phyloP scores from a whole-genome alignment of 352 stramenopile genomes.

The Globisporangium irregulare region DNA sequence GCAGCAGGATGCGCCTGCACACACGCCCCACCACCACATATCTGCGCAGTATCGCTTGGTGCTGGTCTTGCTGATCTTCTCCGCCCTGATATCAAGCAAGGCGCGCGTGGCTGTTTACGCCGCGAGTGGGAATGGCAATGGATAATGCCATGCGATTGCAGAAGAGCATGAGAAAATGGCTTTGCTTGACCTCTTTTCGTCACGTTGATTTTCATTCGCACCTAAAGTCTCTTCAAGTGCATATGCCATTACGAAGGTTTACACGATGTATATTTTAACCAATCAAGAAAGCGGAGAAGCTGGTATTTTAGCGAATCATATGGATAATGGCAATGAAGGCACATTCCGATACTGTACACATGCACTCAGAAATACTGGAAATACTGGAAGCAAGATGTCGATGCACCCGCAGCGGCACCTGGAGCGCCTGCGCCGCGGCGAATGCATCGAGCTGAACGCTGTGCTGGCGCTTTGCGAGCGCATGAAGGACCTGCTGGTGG shows the following conservation, averaged over 20 bases:
- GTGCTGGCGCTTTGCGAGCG: slow-evolving; percentile 63
- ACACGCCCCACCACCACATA: slow-evolving; percentile 71
- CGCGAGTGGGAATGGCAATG: neutral
- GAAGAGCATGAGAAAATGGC: neutral
- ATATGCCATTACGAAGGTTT: neutral
- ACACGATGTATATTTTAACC: neutral
- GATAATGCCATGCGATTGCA: neutral
- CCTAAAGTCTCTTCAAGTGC: neutral
- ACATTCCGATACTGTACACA: no score
- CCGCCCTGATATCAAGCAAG: neutral
- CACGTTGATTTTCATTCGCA: neutral
- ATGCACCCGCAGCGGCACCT: slow-evolving; percentile 44
- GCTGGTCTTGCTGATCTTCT: neutral
- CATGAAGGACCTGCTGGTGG: slow-evolving; percentile 63
- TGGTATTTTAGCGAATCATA: no score
- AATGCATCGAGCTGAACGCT: slow-evolving; percentile 46
- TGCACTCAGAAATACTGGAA: no score
- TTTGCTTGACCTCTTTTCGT: neutral
- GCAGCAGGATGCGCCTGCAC: slow-evolving; percentile 49
- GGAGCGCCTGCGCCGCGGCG: slow-evolving; percentile 59
- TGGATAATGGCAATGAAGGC: no score
- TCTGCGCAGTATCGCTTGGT: neutral
- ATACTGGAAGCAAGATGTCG: slow-evolving; percentile 6
- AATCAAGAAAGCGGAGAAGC: no score
- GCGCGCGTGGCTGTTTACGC: slow-evolving; percentile 4